A percentile compares a stretch with the other conserved stretches of the same genome.
Evolutionary conservation across 768 basidiomycete genomes (phyloP).

Genomic region (Sporobolomyces roseus): DNA sequence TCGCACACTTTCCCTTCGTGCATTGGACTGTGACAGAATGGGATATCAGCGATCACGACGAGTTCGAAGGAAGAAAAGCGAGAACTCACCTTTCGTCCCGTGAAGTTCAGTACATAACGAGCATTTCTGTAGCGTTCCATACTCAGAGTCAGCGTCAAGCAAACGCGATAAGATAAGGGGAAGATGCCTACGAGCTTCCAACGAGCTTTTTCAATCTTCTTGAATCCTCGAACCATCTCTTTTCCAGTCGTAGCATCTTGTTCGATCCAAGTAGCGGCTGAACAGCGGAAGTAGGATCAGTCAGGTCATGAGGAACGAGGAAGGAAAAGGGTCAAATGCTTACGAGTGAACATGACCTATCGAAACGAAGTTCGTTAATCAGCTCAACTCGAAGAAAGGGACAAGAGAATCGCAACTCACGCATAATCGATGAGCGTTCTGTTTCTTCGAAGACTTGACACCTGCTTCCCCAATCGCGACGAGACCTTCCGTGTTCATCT

Average conservation of each 20-base stretch:
- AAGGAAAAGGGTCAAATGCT: conserved; percentile 61
- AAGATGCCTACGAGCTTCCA: conserved; percentile 82
- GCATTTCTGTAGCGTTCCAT: conserved; percentile 66
- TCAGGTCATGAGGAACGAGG: conserved; percentile 55
- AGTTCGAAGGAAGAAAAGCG: background rate
- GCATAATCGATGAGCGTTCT: conserved; percentile 39
- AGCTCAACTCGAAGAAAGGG: background rate
- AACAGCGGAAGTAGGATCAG: conserved; percentile 73
- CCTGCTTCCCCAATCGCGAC: conserved; percentile 40
- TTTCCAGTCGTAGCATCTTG: conserved; percentile 52
- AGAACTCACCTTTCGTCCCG: conserved; percentile 39
- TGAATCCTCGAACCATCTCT: conserved; percentile 68
- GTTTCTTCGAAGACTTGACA: conserved; percentile 15
- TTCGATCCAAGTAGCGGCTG: conserved; percentile 90
- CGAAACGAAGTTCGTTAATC: background rate
- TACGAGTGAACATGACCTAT: conserved; percentile 40
- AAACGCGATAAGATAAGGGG: background rate
- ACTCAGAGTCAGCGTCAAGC: background rate
- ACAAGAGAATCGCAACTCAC: background rate
- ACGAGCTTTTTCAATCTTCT: conserved; percentile 79
- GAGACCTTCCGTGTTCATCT: conserved; percentile 37
- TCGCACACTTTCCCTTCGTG: conserved; percentile 86
- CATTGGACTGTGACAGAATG: conserved; percentile 63
- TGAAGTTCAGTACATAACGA: conserved; percentile 65
- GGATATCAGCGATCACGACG: background rate